Percentiles rank a stretch among this genome's conserved stretches.
Evolutionary conservation across 176 grass and related monocot genomes (phyloP).

Genomic region (Hsuehochloa calcarea): DNA sequence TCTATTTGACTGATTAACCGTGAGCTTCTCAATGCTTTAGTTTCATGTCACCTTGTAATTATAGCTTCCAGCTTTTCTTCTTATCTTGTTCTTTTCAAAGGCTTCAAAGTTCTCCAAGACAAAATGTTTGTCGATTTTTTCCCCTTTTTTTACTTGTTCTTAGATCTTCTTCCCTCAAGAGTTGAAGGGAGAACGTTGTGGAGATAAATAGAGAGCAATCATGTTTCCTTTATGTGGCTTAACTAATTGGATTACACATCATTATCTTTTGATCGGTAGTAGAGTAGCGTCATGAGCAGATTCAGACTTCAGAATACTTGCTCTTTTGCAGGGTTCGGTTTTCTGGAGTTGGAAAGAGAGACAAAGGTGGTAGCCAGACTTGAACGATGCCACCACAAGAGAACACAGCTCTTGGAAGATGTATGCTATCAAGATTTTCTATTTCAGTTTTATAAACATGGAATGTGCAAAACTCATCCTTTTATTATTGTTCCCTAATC

Average conservation of each 20-base stretch:
- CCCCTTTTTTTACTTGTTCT: background rate
- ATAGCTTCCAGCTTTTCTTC: background rate
- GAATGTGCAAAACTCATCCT: background rate
- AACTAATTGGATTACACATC: background rate
- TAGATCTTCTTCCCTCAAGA: background rate
- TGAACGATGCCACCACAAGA: slow-evolving; percentile 10
- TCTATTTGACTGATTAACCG: background rate
- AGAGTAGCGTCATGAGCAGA: background rate
- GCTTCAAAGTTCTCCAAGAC: background rate
- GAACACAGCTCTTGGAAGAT: slow-evolving; percentile 26
- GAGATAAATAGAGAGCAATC: background rate
- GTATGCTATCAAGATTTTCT: slow-evolving; percentile 25
- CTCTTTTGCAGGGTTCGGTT: slow-evolving; percentile 37
- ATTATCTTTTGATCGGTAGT: background rate
- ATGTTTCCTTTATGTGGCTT: background rate
- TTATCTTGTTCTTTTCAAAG: background rate
- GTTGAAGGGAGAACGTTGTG: background rate
- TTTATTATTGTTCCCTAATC: background rate
- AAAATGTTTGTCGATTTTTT: background rate
- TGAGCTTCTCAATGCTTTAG: slow-evolving; percentile 24
- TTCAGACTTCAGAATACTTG: background rate
- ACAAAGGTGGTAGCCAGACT: slow-evolving; percentile 3
- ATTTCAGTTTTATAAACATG: background rate
- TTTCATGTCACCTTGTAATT: background rate
- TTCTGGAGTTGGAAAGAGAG: slow-evolving; percentile 36